Evolutionary conservation across 2,329 filamentous ascomycete species (phyloP).

Genomic region (Lecanicillium sp.): DNA sequence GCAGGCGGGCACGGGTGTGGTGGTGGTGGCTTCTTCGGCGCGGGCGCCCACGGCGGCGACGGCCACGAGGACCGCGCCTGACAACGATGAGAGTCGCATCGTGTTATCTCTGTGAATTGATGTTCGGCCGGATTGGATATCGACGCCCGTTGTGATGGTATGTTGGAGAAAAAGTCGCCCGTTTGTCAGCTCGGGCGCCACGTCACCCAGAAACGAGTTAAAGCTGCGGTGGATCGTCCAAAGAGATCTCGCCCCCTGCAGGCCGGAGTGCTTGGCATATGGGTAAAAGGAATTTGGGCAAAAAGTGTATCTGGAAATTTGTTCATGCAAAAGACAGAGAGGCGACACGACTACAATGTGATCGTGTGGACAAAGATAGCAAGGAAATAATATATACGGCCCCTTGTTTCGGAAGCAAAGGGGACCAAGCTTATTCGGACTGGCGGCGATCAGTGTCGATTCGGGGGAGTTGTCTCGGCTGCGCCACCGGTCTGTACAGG

Average conservation of each 20-base stretch:
- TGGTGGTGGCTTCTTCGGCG: slow-evolving; percentile 34
- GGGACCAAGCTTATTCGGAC: too few species aligned
- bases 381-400: too few species aligned
- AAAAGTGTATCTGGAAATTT: too few species aligned
- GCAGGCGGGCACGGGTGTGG: slow-evolving; percentile 42
- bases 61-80: slow-evolving; percentile 25
- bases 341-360: too few species aligned
- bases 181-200: slow-evolving; percentile 1
- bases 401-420: too few species aligned
- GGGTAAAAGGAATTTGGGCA: too few species aligned
- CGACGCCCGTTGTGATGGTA: background rate
- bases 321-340: too few species aligned
- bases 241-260: background rate
- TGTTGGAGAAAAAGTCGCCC: background rate
- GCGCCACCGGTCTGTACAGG: too few species aligned
- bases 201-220: background rate
- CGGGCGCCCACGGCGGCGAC: slow-evolving; percentile 29
- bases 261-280: too few species aligned
- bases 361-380: too few species aligned
- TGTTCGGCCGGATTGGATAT: background rate
- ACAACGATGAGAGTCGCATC: slow-evolving; percentile 23
- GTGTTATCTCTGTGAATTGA: background rate
- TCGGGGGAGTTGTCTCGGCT: too few species aligned
- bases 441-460: too few species aligned
- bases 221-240: background rate